These are phyloP conservation scores for Fusarium drepaniforme DNA, from an alignment of 2,329 filamentous ascomycete genomes.

Conservation along the genomic window DNA sequence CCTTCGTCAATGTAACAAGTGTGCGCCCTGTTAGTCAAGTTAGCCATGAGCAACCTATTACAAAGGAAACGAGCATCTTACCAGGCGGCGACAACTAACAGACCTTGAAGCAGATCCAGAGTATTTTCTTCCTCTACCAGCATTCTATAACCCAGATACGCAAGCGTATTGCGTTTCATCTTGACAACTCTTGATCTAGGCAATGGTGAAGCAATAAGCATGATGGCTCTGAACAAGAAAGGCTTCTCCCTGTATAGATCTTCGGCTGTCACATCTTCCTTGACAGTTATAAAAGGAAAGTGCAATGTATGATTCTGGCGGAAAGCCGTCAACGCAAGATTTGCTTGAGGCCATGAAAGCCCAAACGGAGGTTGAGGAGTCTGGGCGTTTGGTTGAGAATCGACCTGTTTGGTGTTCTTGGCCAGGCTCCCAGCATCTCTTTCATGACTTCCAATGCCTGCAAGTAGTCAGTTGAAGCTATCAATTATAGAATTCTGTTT, in stretches of 20 bases:
- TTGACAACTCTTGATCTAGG: conserved; percentile 46
- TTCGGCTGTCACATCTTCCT: conserved; percentile 45
- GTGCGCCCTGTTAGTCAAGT: conserved; percentile 47
- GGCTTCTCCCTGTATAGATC: conserved; percentile 51
- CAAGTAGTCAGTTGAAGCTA: not conserved
- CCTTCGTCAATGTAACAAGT: conserved; percentile 50
- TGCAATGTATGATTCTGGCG: conserved; percentile 48
- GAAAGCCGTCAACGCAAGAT: conserved; percentile 50
- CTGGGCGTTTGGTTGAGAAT: not conserved
- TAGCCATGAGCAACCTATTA: not conserved
- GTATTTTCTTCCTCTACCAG: conserved; percentile 55
- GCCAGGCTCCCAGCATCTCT: not conserved
- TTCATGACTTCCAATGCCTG: not conserved
- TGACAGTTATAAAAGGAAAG: conserved; percentile 55
- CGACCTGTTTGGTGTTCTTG: not conserved
- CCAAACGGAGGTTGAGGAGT: conserved; percentile 46
- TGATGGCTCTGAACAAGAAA: conserved; percentile 53
- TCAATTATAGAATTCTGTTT: not conserved
- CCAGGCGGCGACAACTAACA: conserved; percentile 61
- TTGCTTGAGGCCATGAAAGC: conserved; percentile 55
- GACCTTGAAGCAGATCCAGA: conserved; percentile 60
- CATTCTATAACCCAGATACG: conserved; percentile 57
- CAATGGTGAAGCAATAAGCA: conserved; percentile 52
- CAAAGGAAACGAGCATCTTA: conserved; percentile 37
- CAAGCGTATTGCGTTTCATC: conserved; percentile 57